Percentiles rank a stretch among this genome's conserved stretches.
Evolutionary conservation across 805 yeast species (phyloP).

Genomic region (Cyberlindnera nakhonratchasimensis): DNA sequence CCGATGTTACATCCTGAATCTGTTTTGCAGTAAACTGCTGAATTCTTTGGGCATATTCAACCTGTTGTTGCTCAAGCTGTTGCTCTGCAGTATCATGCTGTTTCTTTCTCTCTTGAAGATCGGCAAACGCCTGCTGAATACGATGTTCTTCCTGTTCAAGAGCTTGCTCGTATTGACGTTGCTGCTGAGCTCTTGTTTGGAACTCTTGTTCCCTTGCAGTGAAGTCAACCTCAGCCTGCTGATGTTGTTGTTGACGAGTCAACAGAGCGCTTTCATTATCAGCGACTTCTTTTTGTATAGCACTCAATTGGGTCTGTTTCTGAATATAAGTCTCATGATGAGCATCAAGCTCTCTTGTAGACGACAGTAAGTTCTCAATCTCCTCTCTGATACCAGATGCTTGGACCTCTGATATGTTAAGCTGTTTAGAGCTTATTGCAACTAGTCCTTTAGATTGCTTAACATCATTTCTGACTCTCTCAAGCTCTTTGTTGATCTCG

Average conservation of each 20-base stretch:
- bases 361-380: conserved; percentile 30
- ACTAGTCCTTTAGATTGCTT: conserved; percentile 60
- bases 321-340: conserved; percentile 37
- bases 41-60: conserved; percentile 35
- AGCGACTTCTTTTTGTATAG: conserved; percentile 30
- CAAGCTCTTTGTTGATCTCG: conserved; percentile 55
- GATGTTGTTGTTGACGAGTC: conserved; percentile 28
- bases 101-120: conserved; percentile 34
- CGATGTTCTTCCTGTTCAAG: conserved; percentile 37
- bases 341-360: conserved; percentile 35
- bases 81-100: conserved; percentile 38
- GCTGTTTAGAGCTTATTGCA: conserved; percentile 66
- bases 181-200: conserved; percentile 31
- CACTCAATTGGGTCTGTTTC: conserved; percentile 34
- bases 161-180: conserved; percentile 34
- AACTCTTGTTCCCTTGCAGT: conserved; percentile 28
- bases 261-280: conserved; percentile 35
- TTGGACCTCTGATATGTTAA: conserved; percentile 57
- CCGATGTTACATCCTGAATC: conserved; percentile 32
- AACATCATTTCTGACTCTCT: conserved; percentile 48
- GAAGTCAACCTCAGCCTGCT: conserved; percentile 19
- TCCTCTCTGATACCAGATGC: conserved; percentile 42
- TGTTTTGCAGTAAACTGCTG: conserved; percentile 39
- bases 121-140: conserved; percentile 33
- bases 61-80: conserved; percentile 37